phyloP scores from a whole-genome alignment of 371 early-diverging fungal species.

The Rhizopus arrhizus region DNA sequence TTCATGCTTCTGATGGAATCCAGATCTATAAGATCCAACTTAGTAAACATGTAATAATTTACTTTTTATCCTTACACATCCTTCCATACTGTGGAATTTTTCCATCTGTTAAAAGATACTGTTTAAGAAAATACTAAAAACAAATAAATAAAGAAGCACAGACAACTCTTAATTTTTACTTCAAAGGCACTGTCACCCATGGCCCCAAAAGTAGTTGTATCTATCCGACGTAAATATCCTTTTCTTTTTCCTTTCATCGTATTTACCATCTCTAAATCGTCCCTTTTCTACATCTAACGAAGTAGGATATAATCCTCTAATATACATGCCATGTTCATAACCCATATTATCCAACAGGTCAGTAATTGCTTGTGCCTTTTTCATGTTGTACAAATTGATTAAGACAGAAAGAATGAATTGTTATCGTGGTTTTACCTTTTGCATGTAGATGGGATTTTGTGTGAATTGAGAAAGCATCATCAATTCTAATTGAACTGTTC shows the following conservation, averaged over 20 bases:
- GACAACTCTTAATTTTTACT: conserved; percentile 28
- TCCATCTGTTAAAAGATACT: conserved; percentile 64
- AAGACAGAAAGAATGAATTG: not conserved
- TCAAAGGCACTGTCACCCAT: conserved; percentile 62
- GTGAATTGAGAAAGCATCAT: conserved; percentile 76
- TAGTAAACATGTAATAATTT: no score
- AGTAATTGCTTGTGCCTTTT: conserved; percentile 54
- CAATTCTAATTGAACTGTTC: conserved; percentile 88
- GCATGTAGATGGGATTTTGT: conserved; percentile 59
- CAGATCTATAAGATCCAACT: conserved; percentile 33
- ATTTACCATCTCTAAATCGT: conserved; percentile 39
- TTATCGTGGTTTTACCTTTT: conserved; percentile 46
- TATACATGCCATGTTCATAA: conserved; percentile 44
- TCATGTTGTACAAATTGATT: not conserved
- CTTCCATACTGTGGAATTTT: conserved; percentile 49
- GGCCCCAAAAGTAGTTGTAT: conserved; percentile 46
- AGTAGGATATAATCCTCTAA: conserved; percentile 62
- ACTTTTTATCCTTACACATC: conserved; percentile 53
- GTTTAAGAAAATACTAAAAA: conserved; percentile 72
- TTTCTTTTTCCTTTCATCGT: not conserved
- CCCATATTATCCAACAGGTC: conserved; percentile 47
- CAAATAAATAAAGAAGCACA: not conserved
- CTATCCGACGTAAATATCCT: conserved; percentile 15
- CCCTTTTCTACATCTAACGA: conserved; percentile 42
- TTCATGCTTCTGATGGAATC: conserved; percentile 52